A percentile compares a stretch with the other conserved stretches of the same genome.
These are phyloP conservation scores for Xerocomellus amylosporus DNA, from an alignment of 768 basidiomycete species.

Conservation along the genomic window DNA sequence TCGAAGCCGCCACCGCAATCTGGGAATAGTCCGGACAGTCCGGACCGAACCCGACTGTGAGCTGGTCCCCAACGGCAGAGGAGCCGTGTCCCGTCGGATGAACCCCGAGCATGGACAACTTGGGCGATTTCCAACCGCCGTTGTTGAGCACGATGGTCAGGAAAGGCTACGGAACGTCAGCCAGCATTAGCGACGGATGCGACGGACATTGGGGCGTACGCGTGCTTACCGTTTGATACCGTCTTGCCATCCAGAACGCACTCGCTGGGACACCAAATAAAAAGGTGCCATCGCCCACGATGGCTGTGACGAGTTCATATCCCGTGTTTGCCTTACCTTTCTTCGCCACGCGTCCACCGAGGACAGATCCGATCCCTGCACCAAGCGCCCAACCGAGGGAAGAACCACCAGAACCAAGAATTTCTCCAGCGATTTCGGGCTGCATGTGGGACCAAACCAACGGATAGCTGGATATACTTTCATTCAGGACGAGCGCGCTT, in stretches of 20 bases:
- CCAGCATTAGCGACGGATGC: background rate
- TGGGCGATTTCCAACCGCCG: constrained; percentile 68
- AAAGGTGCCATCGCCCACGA: constrained; percentile 72
- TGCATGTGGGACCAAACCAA: constrained; percentile 57
- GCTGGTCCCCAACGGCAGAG: constrained; percentile 40
- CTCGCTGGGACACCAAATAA: constrained; percentile 65
- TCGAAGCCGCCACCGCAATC: constrained; percentile 66
- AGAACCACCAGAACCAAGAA: constrained; percentile 59
- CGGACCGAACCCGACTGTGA: constrained; percentile 66
- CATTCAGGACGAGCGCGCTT: constrained; percentile 54
- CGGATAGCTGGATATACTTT: constrained; percentile 57
- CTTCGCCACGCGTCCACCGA: constrained; percentile 39
- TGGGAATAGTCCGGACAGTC: constrained; percentile 55
- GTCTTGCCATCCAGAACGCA: constrained; percentile 70
- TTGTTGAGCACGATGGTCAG: constrained; percentile 71
- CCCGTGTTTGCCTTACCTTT: constrained; percentile 22
- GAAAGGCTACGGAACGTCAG: constrained; percentile 50
- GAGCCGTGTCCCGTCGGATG: constrained; percentile 59
- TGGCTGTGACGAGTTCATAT: constrained; percentile 53
- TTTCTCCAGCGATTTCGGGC: constrained; percentile 47
- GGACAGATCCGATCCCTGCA: constrained; percentile 55
- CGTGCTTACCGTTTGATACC: constrained; percentile 57
- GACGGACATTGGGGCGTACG: no score
- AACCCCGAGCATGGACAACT: constrained; percentile 60
- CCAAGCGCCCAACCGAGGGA: constrained; percentile 69